These are phyloP conservation scores for Citrus hindsii DNA, from an alignment of 345 rosid genomes.

Conservation along the genomic window DNA sequence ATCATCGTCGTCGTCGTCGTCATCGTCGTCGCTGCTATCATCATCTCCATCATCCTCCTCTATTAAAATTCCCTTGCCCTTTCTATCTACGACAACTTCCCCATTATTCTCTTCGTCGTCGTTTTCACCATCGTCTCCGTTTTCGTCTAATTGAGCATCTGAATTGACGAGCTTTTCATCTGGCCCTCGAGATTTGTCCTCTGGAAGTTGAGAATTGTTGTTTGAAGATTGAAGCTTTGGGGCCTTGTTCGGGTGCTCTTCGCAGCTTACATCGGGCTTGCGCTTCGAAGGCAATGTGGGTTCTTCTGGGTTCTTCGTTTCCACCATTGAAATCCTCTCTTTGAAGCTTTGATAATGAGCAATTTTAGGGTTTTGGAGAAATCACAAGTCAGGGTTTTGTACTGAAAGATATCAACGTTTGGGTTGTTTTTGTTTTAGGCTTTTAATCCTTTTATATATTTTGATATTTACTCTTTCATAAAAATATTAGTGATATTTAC, in stretches of 20 bases:
- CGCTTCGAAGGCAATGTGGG: conserved; percentile 59
- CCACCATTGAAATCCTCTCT: conserved; percentile 41
- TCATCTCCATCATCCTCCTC: conserved; percentile 45
- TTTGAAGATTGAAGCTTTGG: conserved; percentile 31
- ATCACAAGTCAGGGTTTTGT: conserved; percentile 5
- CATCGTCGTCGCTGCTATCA: conserved; percentile 33
- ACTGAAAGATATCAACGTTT: neutral
- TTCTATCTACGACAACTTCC: conserved; percentile 40
- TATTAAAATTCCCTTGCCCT: conserved; percentile 53
- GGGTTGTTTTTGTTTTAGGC: neutral
- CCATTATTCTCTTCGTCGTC: conserved; percentile 25
- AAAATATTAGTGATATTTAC: too few relatives aligned
- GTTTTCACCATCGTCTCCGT: conserved; percentile 14
- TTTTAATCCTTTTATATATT: neutral
- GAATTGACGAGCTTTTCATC: conserved; percentile 7
- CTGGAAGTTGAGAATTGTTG: conserved; percentile 14
- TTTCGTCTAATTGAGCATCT: conserved; percentile 11
- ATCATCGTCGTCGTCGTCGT: conserved; percentile 40
- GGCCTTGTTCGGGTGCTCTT: conserved; percentile 32
- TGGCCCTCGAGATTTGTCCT: conserved; percentile 5
- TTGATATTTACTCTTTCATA: neutral
- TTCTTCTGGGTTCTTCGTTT: conserved; percentile 41
- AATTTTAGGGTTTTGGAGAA: conserved; percentile 10
- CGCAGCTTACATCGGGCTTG: conserved; percentile 39
- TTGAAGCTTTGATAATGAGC: neutral